Base-by-base conservation (phyloP, 2,329 filamentous ascomycete species). In the Verticillium isaacii region DNA sequence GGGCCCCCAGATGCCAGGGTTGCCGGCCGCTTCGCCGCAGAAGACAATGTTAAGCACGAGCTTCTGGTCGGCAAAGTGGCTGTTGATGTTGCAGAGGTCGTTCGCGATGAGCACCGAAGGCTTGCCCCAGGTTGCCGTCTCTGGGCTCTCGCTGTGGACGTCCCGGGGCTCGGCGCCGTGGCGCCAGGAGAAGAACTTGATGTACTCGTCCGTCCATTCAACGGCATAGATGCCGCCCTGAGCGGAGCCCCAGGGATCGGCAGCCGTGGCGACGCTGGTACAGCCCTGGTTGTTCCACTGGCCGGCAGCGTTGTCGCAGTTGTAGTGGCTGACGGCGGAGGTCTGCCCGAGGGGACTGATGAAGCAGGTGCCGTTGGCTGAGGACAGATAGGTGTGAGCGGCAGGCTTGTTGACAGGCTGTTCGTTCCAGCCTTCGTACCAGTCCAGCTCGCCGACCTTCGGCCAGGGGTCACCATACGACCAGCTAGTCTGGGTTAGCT, bases 1-100 rank as follows among this genome's bases (percentile, higher is more conserved):
- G 25, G 68, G 60, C 56, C 64, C 65, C 71, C 73, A 77, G 59
- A 70, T 64, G 32, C 64, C 61, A 14, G 62, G 56, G 59, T 69
- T 69, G 60, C 73, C 87, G 2, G 89, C 89, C 78, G 88, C 90
- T 68, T 87, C 84, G 23, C 90, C 91, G 72, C 91, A 94, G 73
- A 93, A 90, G 50, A 87, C 74, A 55, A 90, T 91, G 77, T 92
- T 86, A 67, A 93, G 83, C 60, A 92, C 85, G 63, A 96, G 84
- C 68, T 87, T 84, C 78, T 93, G 84, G 69, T 87, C 78, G 64
- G 76, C 77, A 73, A 95, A 90, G 68, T 84, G 80, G 2, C 72
- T 72, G 64, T 85, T 76, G 66, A 92, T 85, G 65, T 92, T 78
- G 74, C 92, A 96, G 45, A 68, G 69, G 61, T 67, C 65, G 58